Evolutionary conservation across 2,329 filamentous ascomycete species (phyloP).

Genomic region (Fusarium zealandicum): DNA sequence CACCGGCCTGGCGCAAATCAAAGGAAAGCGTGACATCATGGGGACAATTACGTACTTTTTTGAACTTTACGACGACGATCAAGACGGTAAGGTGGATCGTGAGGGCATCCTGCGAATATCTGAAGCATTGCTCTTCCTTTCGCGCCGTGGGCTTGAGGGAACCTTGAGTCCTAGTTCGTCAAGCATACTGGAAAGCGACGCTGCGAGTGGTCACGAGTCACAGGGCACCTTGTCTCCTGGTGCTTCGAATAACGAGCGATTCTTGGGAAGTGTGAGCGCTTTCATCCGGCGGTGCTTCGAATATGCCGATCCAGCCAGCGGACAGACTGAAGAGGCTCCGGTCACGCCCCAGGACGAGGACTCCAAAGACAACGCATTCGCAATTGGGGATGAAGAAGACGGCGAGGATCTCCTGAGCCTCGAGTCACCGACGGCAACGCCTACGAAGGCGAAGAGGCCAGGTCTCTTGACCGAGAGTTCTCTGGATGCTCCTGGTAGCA

Average conservation of each 20-base stretch:
- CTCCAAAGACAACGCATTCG: slow-evolving; percentile 63
- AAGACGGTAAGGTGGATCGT: slow-evolving; percentile 88
- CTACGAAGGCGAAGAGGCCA: slow-evolving; percentile 52
- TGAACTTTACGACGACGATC: slow-evolving; percentile 92
- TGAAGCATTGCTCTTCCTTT: slow-evolving; percentile 91
- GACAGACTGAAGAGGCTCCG: slow-evolving; percentile 53
- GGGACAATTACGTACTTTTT: slow-evolving; percentile 98
- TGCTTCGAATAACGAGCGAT: slow-evolving; percentile 81
- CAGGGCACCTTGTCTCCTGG: slow-evolving; percentile 53
- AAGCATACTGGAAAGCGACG: slow-evolving; percentile 55
- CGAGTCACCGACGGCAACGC: slow-evolving; percentile 54
- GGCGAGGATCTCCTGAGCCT: slow-evolving; percentile 68
- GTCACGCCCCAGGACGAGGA: slow-evolving; percentile 30
- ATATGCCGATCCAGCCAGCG: slow-evolving; percentile 86
- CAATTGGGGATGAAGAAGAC: slow-evolving; percentile 77
- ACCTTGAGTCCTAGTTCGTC: slow-evolving; percentile 71
- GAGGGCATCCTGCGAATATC: slow-evolving; percentile 96
- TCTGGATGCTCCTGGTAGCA: slow-evolving; percentile 16
- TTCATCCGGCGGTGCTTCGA: slow-evolving; percentile 98
- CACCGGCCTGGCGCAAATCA: slow-evolving; percentile 86
- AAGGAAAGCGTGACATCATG: slow-evolving; percentile 96
- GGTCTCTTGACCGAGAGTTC: slow-evolving; percentile 50
- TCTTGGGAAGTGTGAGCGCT: slow-evolving; percentile 89
- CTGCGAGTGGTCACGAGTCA: slow-evolving; percentile 42
- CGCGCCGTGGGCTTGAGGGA: slow-evolving; percentile 83